These are phyloP conservation scores for Fusarium liriodendri DNA, from an alignment of 2,329 filamentous ascomycete species.

Conservation along the genomic window DNA sequence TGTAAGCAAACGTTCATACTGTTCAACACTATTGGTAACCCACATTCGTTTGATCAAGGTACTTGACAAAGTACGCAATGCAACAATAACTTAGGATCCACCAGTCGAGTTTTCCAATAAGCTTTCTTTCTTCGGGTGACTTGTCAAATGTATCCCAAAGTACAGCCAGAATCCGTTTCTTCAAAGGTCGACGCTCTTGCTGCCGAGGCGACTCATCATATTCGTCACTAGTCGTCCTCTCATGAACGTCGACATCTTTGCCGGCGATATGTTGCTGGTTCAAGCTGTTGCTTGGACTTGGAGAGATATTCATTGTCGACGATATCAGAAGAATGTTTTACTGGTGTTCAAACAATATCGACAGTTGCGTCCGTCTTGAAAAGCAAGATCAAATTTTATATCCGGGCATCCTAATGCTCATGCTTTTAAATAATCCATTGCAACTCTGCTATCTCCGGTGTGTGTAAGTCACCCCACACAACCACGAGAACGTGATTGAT, in stretches of 20 bases:
- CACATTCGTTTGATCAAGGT: constrained; percentile 47
- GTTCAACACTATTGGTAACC: constrained; percentile 4
- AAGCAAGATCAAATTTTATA: neutral
- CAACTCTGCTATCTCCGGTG: neutral
- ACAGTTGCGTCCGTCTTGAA: neutral
- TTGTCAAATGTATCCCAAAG: constrained; percentile 51
- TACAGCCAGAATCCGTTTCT: constrained; percentile 34
- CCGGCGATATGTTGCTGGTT: neutral
- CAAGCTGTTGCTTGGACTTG: neutral
- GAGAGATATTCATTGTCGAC: constrained; percentile 7
- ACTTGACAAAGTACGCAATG: constrained; percentile 52
- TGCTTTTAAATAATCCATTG: neutral
- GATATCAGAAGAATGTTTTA: neutral
- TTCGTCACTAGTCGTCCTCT: neutral
- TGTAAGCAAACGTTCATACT: neutral
- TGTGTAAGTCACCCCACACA: neutral
- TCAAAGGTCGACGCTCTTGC: constrained; percentile 9
- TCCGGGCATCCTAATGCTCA: neutral
- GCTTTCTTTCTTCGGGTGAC: constrained; percentile 45
- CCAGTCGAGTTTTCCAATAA: constrained; percentile 50
- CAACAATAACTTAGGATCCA: constrained; percentile 51
- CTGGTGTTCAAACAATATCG: neutral
- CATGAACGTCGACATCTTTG: neutral
- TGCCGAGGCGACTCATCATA: neutral
- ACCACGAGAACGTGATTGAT: constrained; percentile 1